A percentile compares a stretch with the other conserved stretches of the same genome.
These are phyloP conservation scores for Dioscorea alata DNA, from an alignment of 106 monocot species.

Conservation along the genomic window DNA sequence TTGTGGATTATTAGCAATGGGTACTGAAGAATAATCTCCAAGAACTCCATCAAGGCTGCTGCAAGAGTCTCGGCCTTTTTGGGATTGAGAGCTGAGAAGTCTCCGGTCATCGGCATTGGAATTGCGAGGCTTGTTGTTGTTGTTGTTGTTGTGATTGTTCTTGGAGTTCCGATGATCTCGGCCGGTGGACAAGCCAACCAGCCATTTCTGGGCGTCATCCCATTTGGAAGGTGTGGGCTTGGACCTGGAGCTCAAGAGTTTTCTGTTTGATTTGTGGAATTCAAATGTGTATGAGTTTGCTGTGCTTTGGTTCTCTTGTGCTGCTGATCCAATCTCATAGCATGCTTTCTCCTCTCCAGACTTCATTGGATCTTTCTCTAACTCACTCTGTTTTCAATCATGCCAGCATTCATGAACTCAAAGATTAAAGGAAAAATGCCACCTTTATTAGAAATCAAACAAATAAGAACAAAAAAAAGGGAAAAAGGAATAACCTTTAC, in stretches of 20 bases:
- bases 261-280: conserved; percentile 33
- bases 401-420: too few relatives aligned
- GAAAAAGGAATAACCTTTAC: too few relatives aligned
- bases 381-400: neutral
- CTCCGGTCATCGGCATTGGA: conserved; percentile 86
- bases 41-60: conserved; percentile 63
- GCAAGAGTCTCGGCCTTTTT: conserved; percentile 67
- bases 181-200: conserved; percentile 47
- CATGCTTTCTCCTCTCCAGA: conserved; percentile 38
- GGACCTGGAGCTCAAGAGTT: conserved; percentile 29
- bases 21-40: conserved; percentile 24
- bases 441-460: too few relatives aligned
- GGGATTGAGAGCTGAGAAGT: conserved; percentile 56
- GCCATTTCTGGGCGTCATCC: conserved; percentile 99
- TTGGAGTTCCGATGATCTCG: conserved; percentile 17
- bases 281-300: conserved; percentile 26
- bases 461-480: too few relatives aligned
- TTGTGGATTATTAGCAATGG: conserved; percentile 3
- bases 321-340: conserved; percentile 13
- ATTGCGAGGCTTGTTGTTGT: conserved; percentile 59
- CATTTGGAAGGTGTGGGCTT: conserved; percentile 92
- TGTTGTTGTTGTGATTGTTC: conserved; percentile 40
- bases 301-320: conserved; percentile 5
- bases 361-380: conserved; percentile 18
- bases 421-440: too few relatives aligned